A percentile compares a stretch with the other conserved stretches of the same genome.
phyloP scores from a whole-genome alignment of 176 grass and related monocot genomes.

The Raddia guianensis region DNA sequence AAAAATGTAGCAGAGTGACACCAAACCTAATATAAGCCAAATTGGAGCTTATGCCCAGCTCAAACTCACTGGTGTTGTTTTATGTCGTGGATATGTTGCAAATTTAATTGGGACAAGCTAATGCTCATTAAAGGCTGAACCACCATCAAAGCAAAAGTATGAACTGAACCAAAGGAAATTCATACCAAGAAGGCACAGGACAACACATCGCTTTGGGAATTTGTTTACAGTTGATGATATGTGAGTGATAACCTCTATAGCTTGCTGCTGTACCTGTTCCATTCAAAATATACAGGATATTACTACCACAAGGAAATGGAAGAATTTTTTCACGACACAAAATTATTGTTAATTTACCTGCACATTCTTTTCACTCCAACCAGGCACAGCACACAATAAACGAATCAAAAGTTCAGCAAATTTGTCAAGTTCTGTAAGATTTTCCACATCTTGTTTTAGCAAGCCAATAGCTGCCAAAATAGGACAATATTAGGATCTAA shows the following conservation, averaged over 20 bases:
- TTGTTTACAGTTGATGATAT: constrained; percentile 83
- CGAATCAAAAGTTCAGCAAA: constrained; percentile 87
- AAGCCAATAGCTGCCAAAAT: constrained; percentile 72
- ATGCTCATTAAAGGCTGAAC: not conserved
- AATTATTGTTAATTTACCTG: constrained; percentile 62
- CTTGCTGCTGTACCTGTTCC: constrained; percentile 96
- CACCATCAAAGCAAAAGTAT: not conserved
- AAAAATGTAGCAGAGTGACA: not conserved
- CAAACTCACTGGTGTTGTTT: not conserved
- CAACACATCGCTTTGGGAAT: constrained; percentile 85
- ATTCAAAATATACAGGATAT: constrained; percentile 36
- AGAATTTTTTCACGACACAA: not conserved
- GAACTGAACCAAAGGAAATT: constrained; percentile 18
- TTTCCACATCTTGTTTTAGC: constrained; percentile 86
- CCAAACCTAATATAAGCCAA: not conserved
- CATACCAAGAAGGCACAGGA: constrained; percentile 87
- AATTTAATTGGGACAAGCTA: not conserved
- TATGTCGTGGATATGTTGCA: not conserved
- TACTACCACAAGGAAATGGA: not conserved
- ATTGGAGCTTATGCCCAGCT: not conserved
- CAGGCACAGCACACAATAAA: constrained; percentile 90
- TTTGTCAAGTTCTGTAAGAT: constrained; percentile 73
- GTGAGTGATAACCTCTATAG: constrained; percentile 84
- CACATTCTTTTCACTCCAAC: constrained; percentile 97
- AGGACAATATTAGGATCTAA: constrained; percentile 32